Conservation (phyloP, 805 yeast genomes). For the Isabelozyma gotoi region DNA sequence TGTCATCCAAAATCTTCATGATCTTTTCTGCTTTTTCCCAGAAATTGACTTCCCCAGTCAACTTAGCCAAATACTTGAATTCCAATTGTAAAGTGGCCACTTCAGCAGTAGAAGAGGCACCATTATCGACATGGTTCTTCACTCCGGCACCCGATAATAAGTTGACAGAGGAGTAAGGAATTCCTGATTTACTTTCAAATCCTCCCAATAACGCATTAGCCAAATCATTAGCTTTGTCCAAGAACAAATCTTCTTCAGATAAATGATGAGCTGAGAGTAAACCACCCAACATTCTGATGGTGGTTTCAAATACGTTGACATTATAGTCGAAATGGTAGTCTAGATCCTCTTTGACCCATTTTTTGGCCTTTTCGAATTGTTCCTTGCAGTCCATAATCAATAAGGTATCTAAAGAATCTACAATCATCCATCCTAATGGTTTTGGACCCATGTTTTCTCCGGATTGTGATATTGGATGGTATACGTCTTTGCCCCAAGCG, state of each 20-base stretch:
- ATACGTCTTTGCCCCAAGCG: conserved; percentile 86
- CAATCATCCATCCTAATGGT: conserved; percentile 93
- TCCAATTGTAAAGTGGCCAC: conserved; percentile 86
- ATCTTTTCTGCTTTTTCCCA: conserved; percentile 80
- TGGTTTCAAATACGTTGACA: conserved; percentile 89
- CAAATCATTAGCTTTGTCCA: conserved; percentile 76
- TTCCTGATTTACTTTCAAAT: conserved; percentile 62
- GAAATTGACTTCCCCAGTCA: conserved; percentile 76
- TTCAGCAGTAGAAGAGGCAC: conserved; percentile 88
- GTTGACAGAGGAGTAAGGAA: conserved; percentile 81
- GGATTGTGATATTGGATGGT: conserved; percentile 60
- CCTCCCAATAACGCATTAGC: conserved; percentile 75
- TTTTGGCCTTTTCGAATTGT: conserved; percentile 61
- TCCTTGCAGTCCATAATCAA: conserved; percentile 69
- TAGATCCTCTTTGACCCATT: conserved; percentile 74
- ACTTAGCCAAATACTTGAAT: conserved; percentile 72
- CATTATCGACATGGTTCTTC: conserved; percentile 61
- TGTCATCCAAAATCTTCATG: conserved; percentile 66
- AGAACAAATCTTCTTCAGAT: conserved; percentile 64
- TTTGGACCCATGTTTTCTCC: conserved; percentile 74
- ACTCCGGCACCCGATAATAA: conserved; percentile 61
- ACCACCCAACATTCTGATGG: conserved; percentile 93
- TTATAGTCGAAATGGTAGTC: conserved; percentile 69
- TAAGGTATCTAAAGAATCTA: conserved; percentile 83
- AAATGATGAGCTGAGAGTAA: conserved; percentile 78